A percentile compares a stretch with the other conserved stretches of the same genome.
phyloP scores from a whole-genome alignment of 192 early-diverging fungal species.

The Mortierella alpina region DNA sequence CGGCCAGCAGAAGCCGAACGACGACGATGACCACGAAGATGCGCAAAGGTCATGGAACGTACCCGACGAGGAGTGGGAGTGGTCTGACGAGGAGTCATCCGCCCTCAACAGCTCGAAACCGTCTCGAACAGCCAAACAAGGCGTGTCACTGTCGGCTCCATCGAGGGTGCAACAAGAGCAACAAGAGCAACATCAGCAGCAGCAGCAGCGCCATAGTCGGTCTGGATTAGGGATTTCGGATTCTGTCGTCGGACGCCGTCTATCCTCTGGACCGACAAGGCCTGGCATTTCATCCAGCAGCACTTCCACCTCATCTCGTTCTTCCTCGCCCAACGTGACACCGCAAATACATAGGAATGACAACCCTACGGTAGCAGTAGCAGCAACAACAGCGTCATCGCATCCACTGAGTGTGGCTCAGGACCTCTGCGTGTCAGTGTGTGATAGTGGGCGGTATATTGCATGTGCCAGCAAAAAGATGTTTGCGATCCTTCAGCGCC shows the following conservation, averaged over 20 bases:
- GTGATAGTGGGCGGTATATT: conserved; percentile 47
- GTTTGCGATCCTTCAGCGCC: conserved; percentile 39
- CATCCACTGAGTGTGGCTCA: conserved; percentile 44
- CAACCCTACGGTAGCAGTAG: too few species aligned
- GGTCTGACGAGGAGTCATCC: conserved; percentile 42
- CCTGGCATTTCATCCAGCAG: conserved; percentile 2
- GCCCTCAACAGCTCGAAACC: neutral
- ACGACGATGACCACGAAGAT: neutral
- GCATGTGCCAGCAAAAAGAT: conserved; percentile 48
- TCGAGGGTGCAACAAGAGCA: neutral
- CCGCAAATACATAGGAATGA: neutral
- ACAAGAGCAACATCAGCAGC: neutral
- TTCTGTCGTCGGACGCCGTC: too few species aligned
- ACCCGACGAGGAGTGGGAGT: conserved; percentile 51
- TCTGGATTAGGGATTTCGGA: too few species aligned
- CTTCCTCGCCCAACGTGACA: neutral
- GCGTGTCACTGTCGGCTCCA: neutral
- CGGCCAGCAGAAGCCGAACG: neutral
- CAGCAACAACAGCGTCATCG: neutral
- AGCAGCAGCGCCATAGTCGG: too few species aligned
- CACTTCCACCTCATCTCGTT: neutral
- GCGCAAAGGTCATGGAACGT: conserved; percentile 37
- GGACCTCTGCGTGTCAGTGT: conserved; percentile 34
- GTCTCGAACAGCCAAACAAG: conserved; percentile 4
- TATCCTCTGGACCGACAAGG: neutral